Base-by-base conservation (phyloP, 129 eudicot species). In the Flaveria trinervia region DNA sequence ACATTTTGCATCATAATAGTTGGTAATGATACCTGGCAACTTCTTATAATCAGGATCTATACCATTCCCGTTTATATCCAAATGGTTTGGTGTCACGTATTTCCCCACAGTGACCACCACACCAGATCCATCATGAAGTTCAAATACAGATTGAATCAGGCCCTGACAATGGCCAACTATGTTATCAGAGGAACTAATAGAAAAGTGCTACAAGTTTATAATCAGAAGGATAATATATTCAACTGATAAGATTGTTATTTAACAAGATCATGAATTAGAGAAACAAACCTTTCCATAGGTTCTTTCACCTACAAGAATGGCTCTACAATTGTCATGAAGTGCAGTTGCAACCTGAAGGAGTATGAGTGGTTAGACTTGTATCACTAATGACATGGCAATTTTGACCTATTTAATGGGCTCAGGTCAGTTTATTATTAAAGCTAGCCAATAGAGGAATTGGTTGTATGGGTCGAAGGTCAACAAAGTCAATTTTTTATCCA, bases 91-190 rank as follows among this genome's bases (percentile, higher is more conserved):
- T 22, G 98, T 87, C 44, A 90, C 96, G 65, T 93, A 93, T 86
- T 93, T 93, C 73, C 97, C 98, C 22, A 93, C 85, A 46, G 98
- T 93, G 49, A 93, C 96, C 71, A 87, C 98, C 65, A 93, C 86
- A 2, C 98, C 98, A n/a, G 98, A 93, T 75, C 98, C 98, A 85
- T 93, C 98, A 71, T 79, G 89, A 45, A 93, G 98, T 83, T 93
- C 98, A 77, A 88, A 93, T 13, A 90, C 97, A 3, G 98, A 93
- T 71, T 90, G 98, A 72, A 93, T 93, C 72, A 90, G 61, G 44
- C 96, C 97, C 97, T 90, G 82, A 48, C 45, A 64, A 78, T 25
- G 39, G 46, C 77, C 71, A 59, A 44, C 45, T 66, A 80, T 45
- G 48, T 23, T 49, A 70, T 77, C 81, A 68, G 54, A 59, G 22